These are phyloP conservation scores for Betula pendula DNA, from an alignment of 306 rosid species.

Conservation along the genomic window DNA sequence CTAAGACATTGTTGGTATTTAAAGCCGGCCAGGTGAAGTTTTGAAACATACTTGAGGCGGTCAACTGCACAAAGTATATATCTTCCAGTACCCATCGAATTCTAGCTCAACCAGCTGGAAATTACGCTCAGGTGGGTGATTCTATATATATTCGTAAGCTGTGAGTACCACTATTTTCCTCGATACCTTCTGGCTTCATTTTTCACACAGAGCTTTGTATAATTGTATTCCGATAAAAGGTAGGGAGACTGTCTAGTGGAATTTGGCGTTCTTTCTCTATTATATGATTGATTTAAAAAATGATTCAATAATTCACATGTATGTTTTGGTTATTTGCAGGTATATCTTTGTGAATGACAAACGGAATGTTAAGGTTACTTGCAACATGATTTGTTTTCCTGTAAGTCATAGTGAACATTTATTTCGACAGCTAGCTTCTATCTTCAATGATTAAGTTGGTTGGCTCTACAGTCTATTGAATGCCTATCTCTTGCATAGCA, in stretches of 20 bases:
- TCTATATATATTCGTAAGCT: too few relatives aligned
- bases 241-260: not conserved
- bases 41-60: not conserved
- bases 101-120: too few relatives aligned
- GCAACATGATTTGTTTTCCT: not conserved
- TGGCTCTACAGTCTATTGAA: not conserved
- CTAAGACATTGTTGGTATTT: too few relatives aligned
- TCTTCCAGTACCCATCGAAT: not conserved
- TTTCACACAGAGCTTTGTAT: not conserved
- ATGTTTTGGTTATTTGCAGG: too few relatives aligned
- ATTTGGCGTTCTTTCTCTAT: not conserved
- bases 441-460: not conserved
- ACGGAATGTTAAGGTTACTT: too few relatives aligned
- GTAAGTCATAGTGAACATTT: not conserved
- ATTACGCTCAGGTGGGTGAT: not conserved
- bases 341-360: too few relatives aligned
- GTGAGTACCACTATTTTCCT: not conserved
- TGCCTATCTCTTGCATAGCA: not conserved
- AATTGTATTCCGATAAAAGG: not conserved
- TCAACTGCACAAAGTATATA: not conserved
- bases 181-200: not conserved
- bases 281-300: too few relatives aligned
- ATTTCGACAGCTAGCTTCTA: not conserved
- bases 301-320: too few relatives aligned
- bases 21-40: not conserved